phyloP scores from a whole-genome alignment of 169 alveolate genomes.

The Cyclospora cayetanensis region DNA sequence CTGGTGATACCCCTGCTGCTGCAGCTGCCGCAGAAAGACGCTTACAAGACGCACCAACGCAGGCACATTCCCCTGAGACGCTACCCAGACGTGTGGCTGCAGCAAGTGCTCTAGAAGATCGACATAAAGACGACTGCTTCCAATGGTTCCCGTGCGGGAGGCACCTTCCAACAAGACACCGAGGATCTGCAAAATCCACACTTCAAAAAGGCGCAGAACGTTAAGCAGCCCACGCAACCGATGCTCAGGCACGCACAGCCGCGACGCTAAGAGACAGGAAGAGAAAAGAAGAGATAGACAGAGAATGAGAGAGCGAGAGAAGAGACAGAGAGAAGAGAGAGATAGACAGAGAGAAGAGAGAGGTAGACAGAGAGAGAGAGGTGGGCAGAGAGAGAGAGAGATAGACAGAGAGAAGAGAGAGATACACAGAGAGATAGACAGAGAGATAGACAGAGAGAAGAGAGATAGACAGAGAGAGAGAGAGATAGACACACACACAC shows the following conservation, averaged over 20 bases:
- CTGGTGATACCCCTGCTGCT: too few species aligned
- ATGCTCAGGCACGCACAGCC: not conserved
- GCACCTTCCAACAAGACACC: not conserved
- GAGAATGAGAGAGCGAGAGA: not conserved
- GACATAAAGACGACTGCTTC: not conserved
- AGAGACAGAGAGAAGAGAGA: not conserved
- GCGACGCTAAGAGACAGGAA: not conserved
- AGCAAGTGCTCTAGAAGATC: not conserved
- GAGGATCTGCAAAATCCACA: not conserved
- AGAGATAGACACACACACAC: not conserved
- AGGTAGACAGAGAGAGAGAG: not conserved
- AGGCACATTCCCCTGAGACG: conserved; percentile 58
- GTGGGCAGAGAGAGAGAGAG: not conserved
- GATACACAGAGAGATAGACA: not conserved
- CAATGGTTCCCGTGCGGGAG: not conserved
- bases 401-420: not conserved
- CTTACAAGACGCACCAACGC: too few species aligned
- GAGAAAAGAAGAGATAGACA: not conserved
- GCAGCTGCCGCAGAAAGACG: not conserved
- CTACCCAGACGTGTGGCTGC: conserved; percentile 20
- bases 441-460: not conserved
- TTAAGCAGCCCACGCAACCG: not conserved
- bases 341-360: not conserved
- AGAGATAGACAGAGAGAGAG: not conserved
- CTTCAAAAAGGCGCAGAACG: not conserved